These are phyloP conservation scores for Magnaporthiopsis rhizophila DNA, from an alignment of 2,329 filamentous ascomycete species.

Conservation along the genomic window DNA sequence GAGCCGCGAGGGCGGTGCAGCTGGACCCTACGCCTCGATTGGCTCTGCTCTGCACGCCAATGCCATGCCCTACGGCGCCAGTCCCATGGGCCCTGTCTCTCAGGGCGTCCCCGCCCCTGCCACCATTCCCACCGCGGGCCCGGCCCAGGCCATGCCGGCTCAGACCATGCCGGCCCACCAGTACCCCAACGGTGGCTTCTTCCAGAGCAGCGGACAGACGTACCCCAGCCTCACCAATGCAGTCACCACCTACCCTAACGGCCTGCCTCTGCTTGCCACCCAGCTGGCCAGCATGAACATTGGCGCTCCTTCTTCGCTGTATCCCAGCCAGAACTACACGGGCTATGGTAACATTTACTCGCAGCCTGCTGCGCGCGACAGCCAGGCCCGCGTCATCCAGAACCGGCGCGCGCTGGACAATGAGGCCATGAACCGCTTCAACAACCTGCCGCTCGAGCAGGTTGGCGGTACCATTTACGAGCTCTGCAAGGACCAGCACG, in stretches of 20 bases:
- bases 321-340: constrained; percentile 49
- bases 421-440: constrained; percentile 72
- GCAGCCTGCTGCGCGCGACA: constrained; percentile 56
- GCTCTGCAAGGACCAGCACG: constrained; percentile 96
- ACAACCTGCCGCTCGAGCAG: constrained; percentile 73
- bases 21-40: constrained; percentile 44
- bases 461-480: constrained; percentile 78
- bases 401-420: constrained; percentile 67
- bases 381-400: constrained; percentile 67
- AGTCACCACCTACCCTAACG: constrained; percentile 28
- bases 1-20: constrained; percentile 34
- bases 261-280: constrained; percentile 56
- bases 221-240: constrained; percentile 23
- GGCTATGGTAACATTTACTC: constrained; percentile 46
- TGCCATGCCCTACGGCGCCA: constrained; percentile 63
- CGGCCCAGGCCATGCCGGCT: constrained; percentile 12
- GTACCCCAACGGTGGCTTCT: constrained; percentile 18
- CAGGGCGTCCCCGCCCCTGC: background rate
- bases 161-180: constrained; percentile 16
- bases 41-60: constrained; percentile 72
- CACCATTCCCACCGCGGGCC: background rate
- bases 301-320: constrained; percentile 37
- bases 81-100: constrained; percentile 14
- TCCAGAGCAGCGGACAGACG: constrained; percentile 25
- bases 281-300: constrained; percentile 61